phyloP scores from a whole-genome alignment of 2,329 filamentous ascomycete genomes.

The Tolypocladium amazonense region DNA sequence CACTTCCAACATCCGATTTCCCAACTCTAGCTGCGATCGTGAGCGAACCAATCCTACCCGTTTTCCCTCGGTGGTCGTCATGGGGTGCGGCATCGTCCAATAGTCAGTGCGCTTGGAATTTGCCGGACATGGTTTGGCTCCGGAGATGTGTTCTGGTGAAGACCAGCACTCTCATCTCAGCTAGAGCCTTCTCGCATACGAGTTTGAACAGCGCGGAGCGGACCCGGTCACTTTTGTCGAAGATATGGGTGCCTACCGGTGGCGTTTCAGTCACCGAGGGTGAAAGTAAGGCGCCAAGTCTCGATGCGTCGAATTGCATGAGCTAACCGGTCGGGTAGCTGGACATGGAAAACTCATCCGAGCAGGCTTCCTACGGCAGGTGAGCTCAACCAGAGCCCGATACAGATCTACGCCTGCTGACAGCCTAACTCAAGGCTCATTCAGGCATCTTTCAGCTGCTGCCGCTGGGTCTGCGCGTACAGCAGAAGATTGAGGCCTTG shows the following conservation, averaged over 20 bases:
- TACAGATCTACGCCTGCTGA: background rate
- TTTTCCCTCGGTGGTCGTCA: background rate
- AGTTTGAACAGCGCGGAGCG: conserved; percentile 21
- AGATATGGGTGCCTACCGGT: conserved; percentile 69
- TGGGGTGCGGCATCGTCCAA: background rate
- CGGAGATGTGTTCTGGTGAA: conserved; percentile 4
- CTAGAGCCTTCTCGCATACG: conserved; percentile 12
- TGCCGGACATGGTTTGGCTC: conserved; percentile 6
- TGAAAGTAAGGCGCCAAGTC: conserved; percentile 32
- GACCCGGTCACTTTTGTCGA: conserved; percentile 43
- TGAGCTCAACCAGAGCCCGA: conserved; percentile 20
- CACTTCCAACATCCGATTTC: background rate
- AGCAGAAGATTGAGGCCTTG: conserved; percentile 74
- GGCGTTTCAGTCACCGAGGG: conserved; percentile 49
- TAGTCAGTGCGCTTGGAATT: conserved; percentile 6
- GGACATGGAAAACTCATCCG: conserved; percentile 57
- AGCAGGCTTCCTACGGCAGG: conserved; percentile 65
- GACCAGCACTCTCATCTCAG: conserved; percentile 2
- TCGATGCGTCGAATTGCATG: background rate
- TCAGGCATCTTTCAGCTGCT: conserved; percentile 88
- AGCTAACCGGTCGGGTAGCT: conserved; percentile 28
- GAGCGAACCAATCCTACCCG: background rate
- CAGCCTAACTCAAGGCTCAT: conserved; percentile 48
- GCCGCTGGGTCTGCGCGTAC: conserved; percentile 75
- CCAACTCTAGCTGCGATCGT: background rate